Evolutionary conservation across 257 asterid species (phyloP), one percentile per base, ranked within the genome.

Genomic region (Capsicum chinense): DNA sequence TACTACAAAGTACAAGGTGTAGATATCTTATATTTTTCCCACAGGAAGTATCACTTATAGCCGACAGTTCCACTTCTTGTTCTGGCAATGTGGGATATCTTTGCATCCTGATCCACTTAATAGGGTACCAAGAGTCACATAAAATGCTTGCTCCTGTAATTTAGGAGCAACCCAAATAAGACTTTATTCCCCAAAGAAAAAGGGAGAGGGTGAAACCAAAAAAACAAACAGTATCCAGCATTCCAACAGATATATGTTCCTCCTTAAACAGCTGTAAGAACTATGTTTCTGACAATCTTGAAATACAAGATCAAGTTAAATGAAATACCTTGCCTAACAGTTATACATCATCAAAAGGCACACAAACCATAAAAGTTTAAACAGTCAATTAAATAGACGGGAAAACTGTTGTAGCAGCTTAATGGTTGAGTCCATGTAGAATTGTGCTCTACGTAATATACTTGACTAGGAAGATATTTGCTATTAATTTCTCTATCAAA

Each of bases 31-130:
- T 66, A 66, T 33, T 66, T 73, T 50, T 73, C 9, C 80, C 42
- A 48, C 58, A 44, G 58, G 42, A 1, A 11, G 62, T 74, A 74
- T 52, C 81, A 74, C 81, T 74, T 74, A 14, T 50, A 13, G 47
- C 21, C 62, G 21, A 48, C 62, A 74, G 80, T 50, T 74, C 62
- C 81, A 74, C 81, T 74, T 74, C 80, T 74, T 15, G 76, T 37
- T 74, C 76, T 68, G 76, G 52, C 37, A 50, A 6, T 50, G 21
- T 48, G 19, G n/a, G 60, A 48, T 73, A 74, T 21, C 39, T 50
- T 73, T 50, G 44, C 62, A 26, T 74, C 62, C 62, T 74, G 13
- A 7, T 74, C 47, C 62, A 74, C 62, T 74, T 50, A 74, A 74
- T 21, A 21, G 81, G 21, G 14, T 50, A 13, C 62, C 62, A 21